phyloP scores from a whole-genome alignment of 2,329 filamentous ascomycete species.

The Penicillium sp. region DNA sequence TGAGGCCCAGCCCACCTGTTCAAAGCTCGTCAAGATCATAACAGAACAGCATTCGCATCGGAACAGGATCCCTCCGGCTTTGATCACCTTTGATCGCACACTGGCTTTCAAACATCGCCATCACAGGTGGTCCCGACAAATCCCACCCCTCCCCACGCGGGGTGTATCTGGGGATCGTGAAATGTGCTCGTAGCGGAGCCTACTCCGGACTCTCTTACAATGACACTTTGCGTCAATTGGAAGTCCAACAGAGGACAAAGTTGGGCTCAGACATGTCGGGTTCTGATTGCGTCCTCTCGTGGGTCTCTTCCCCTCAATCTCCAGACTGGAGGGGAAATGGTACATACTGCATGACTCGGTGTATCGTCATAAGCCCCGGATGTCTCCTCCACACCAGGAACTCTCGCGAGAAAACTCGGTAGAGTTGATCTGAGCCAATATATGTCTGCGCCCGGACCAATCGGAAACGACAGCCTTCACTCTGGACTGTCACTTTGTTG shows the following conservation, averaged over 20 bases:
- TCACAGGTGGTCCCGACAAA: background rate
- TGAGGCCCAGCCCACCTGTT: background rate
- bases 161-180: background rate
- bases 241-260: background rate
- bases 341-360: constrained; percentile 16
- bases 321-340: constrained; percentile 5
- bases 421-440: constrained; percentile 11
- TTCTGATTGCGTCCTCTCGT: constrained; percentile 17
- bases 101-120: background rate
- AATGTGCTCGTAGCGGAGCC: background rate
- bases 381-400: constrained; percentile 24
- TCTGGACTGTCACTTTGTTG: background rate
- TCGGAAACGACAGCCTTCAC: constrained; percentile 13
- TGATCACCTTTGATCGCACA: background rate
- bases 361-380: constrained; percentile 25
- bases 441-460: constrained; percentile 16
- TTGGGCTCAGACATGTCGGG: constrained; percentile 9
- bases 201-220: background rate
- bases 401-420: constrained; percentile 12
- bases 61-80: background rate
- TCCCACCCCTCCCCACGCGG: constrained; percentile 1
- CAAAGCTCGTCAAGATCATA: background rate
- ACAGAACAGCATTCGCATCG: background rate
- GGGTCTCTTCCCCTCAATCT: background rate
- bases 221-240: background rate